Evolutionary conservation across 148 eudicot species (phyloP).

Genomic region (Cornus controversa): DNA sequence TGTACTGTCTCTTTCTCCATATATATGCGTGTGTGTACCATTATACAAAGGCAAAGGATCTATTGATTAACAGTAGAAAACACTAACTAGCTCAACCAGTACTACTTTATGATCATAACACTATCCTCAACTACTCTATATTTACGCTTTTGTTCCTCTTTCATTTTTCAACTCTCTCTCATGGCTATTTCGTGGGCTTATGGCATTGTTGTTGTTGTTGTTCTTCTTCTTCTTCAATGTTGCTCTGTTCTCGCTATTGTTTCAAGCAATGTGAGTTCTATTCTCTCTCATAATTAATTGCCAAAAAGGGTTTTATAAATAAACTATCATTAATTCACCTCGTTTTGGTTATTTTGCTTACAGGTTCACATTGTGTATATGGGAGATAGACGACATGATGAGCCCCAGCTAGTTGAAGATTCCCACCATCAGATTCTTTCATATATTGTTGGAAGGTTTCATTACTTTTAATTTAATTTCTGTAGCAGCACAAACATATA

Average conservation of each 20-base stretch:
- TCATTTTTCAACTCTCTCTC: constrained; percentile 3
- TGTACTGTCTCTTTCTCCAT: neutral
- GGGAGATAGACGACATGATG: constrained; percentile 23
- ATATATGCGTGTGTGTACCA: neutral
- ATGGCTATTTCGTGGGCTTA: constrained; percentile 15
- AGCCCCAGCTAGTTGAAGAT: constrained; percentile 19
- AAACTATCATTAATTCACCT: neutral
- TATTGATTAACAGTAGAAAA: neutral
- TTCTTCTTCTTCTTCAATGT: constrained; percentile 8
- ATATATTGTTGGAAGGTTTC: constrained; percentile 32
- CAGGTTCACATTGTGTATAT: constrained; percentile 37
- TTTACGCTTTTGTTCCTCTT: neutral
- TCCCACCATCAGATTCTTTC: constrained; percentile 40
- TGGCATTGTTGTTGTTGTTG: neutral
- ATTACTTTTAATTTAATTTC: neutral
- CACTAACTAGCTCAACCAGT: neutral
- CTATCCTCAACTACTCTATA: neutral
- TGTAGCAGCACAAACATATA: neutral
- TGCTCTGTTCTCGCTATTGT: constrained; percentile 12
- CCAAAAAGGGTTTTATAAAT: constrained; percentile 1
- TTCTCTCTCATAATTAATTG: neutral
- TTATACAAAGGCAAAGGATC: neutral
- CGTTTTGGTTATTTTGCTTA: neutral
- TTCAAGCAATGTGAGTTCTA: constrained; percentile 22
- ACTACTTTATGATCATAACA: neutral